These are phyloP conservation scores for Microascus cirrosus DNA, from an alignment of 2,329 filamentous ascomycete species.

Conservation along the genomic window DNA sequence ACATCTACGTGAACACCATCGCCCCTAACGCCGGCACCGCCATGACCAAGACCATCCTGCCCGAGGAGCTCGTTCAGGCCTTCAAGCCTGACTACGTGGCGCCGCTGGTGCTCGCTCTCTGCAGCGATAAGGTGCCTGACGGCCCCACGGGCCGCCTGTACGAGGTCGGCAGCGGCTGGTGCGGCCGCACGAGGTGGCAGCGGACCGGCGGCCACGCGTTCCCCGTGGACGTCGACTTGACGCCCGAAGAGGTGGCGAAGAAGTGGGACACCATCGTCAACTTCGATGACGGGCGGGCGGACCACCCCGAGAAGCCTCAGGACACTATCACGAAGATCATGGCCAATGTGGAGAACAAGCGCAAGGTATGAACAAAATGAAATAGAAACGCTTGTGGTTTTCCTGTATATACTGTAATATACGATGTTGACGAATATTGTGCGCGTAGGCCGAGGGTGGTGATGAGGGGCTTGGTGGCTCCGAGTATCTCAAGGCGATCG, in stretches of 20 bases:
- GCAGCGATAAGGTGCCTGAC: slow-evolving; percentile 75
- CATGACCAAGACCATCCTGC: slow-evolving; percentile 90
- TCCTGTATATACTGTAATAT: slow-evolving; percentile 3
- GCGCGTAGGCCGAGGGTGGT: background rate
- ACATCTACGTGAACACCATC: slow-evolving; percentile 97
- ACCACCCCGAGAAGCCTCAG: slow-evolving; percentile 70
- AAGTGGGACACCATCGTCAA: slow-evolving; percentile 69
- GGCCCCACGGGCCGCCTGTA: slow-evolving; percentile 78
- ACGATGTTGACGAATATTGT: background rate
- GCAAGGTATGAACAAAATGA: slow-evolving; percentile 42
- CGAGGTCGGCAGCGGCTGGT: slow-evolving; percentile 93
- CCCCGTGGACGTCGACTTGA: slow-evolving; percentile 72
- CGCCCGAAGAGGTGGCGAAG: slow-evolving; percentile 71
- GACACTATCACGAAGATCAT: slow-evolving; percentile 67
- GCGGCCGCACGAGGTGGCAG: slow-evolving; percentile 88
- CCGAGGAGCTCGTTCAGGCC: slow-evolving; percentile 94
- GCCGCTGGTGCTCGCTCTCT: slow-evolving; percentile 76
- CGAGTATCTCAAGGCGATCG: slow-evolving; percentile 64
- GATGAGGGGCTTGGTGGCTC: slow-evolving; percentile 9
- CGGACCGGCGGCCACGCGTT: slow-evolving; percentile 81
- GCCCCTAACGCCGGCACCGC: slow-evolving; percentile 93
- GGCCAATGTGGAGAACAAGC: slow-evolving; percentile 75
- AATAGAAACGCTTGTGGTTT: background rate
- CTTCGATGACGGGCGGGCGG: slow-evolving; percentile 80
- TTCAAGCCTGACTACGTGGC: slow-evolving; percentile 99